Evolutionary conservation across 495 filamentous ascomycete genomes (phyloP).

Genomic region (Hyphodiscus hymeniophilus): DNA sequence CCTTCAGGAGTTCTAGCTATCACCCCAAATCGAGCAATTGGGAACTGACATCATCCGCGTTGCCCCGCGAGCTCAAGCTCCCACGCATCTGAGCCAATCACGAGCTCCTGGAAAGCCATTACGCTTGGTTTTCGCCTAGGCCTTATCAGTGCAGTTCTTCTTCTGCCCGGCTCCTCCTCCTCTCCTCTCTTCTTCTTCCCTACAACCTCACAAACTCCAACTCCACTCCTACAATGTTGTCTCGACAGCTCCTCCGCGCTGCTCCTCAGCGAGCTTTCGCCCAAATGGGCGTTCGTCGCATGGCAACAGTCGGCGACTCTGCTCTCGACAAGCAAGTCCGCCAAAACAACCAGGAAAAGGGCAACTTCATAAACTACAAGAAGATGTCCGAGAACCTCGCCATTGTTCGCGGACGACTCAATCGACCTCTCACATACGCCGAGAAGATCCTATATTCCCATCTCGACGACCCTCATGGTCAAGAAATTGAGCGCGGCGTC

Average conservation of each 20-base stretch:
- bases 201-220: conserved; percentile 14
- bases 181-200: conserved; percentile 5
- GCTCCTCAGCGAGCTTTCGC: conserved; percentile 42
- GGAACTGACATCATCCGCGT: conserved; percentile 15
- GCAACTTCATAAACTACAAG: conserved; percentile 60
- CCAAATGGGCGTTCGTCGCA: conserved; percentile 40
- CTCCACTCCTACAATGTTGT: conserved; percentile 40
- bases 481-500: conserved; percentile 90
- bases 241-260: conserved; percentile 43
- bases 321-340: conserved; percentile 48
- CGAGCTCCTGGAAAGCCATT: conserved; percentile 4
- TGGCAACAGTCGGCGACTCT: conserved; percentile 45
- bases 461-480: conserved; percentile 91
- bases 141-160: too few relatives aligned
- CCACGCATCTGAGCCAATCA: background rate
- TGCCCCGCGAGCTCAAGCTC: background rate
- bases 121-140: too few relatives aligned
- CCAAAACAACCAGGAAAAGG: conserved; percentile 49
- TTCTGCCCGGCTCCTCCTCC: too few relatives aligned
- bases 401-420: conserved; percentile 79
- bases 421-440: conserved; percentile 87
- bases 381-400: conserved; percentile 98
- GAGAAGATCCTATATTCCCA: conserved; percentile 99
- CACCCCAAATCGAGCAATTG: too few relatives aligned
- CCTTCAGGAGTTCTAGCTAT: too few relatives aligned